Evolutionary conservation across 2,329 filamentous ascomycete species (phyloP).

Genomic region (Dactylellina leptospora): DNA sequence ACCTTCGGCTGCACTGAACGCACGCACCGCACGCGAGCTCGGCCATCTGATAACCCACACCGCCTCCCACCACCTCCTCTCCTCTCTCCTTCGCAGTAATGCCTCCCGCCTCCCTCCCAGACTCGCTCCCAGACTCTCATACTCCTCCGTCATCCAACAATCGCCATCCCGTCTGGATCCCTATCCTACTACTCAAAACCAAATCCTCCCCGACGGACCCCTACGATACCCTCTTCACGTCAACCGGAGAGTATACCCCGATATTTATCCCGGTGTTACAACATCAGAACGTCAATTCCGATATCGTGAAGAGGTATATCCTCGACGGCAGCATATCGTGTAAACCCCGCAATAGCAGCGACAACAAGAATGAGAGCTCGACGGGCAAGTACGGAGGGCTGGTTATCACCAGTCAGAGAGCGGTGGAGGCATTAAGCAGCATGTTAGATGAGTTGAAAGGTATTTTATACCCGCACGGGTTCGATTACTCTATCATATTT

Average conservation of each 20-base stretch:
- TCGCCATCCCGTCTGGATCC: conserved; percentile 58
- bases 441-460: conserved; percentile 68
- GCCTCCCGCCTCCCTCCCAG: neutral
- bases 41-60: conserved; percentile 4
- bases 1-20: too few relatives aligned
- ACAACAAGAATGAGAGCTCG: conserved; percentile 40
- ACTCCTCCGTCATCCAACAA: neutral
- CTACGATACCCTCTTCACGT: conserved; percentile 74
- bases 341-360: conserved; percentile 17
- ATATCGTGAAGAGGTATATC: conserved; percentile 55
- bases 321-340: conserved; percentile 62
- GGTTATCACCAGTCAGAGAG: conserved; percentile 83
- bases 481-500: too few relatives aligned
- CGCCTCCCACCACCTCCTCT: conserved; percentile 1
- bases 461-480: conserved; percentile 58
- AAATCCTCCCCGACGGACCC: conserved; percentile 75
- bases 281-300: conserved; percentile 72
- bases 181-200: conserved; percentile 80
- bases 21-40: neutral
- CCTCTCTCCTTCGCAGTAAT: neutral
- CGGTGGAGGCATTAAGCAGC: conserved; percentile 78
- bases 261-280: conserved; percentile 79
- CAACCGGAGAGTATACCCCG: conserved; percentile 67
- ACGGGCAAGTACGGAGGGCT: conserved; percentile 72
- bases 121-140: neutral